Percentiles rank a stretch among this genome's conserved stretches.
phyloP scores from a whole-genome alignment of 2,329 filamentous ascomycete species.

The Coniochaeta sp. region DNA sequence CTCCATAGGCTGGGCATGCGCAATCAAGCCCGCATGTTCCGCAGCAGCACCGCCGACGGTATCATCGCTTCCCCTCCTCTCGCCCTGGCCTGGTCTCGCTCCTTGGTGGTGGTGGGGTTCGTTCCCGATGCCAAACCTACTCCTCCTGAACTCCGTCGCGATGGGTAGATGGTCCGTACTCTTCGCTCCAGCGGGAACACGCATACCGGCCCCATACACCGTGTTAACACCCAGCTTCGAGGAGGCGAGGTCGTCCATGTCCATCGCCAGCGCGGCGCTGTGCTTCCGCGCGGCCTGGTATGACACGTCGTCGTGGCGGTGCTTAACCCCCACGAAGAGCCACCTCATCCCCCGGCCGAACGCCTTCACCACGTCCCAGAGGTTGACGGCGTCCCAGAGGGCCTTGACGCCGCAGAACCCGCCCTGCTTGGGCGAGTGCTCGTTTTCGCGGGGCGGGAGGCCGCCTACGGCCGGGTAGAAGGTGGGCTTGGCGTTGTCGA shows the following conservation, averaged over 20 bases:
- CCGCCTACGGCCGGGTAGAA: constrained; percentile 38
- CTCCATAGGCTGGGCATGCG: constrained; percentile 27
- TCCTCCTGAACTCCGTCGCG: constrained; percentile 28
- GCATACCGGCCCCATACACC: constrained; percentile 7
- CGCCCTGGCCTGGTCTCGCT: background rate
- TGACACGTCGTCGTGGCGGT: constrained; percentile 45
- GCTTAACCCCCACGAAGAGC: constrained; percentile 68
- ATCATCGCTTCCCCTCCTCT: constrained; percentile 1
- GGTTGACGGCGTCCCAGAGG: constrained; percentile 65
- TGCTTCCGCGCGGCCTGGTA: constrained; percentile 29
- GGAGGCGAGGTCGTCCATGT: constrained; percentile 31
- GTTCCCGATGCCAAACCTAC: constrained; percentile 14
- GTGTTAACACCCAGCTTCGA: too few species aligned
- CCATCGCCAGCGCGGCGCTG: constrained; percentile 22
- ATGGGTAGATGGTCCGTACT: constrained; percentile 33
- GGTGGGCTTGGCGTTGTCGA: constrained; percentile 31
- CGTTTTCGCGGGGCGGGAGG: constrained; percentile 33
- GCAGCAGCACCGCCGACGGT: constrained; percentile 6
- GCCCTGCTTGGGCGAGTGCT: constrained; percentile 47
- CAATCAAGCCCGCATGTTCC: constrained; percentile 22
- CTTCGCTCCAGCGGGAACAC: constrained; percentile 17
- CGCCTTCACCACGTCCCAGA: constrained; percentile 78
- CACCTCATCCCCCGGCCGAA: constrained; percentile 71
- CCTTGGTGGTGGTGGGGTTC: background rate
- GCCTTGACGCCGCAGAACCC: constrained; percentile 60